These are phyloP conservation scores for Zopfochytrium polystomum DNA, from an alignment of 371 early-diverging fungal species.

Conservation along the genomic window DNA sequence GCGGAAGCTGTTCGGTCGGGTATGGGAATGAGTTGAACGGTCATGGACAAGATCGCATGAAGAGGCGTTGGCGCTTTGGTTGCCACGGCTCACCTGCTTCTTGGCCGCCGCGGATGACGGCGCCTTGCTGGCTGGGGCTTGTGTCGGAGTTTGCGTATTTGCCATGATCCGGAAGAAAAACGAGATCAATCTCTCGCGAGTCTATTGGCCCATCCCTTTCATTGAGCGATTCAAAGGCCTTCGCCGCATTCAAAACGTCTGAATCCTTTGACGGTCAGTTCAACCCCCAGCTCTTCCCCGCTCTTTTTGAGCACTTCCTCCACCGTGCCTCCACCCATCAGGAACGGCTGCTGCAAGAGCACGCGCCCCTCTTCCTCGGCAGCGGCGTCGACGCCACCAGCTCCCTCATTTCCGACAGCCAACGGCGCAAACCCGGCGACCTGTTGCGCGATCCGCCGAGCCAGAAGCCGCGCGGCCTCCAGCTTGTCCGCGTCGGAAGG, in stretches of 20 bases:
- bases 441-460: constrained; percentile 72
- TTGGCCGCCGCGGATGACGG: too few relatives aligned
- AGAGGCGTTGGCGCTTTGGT: neutral
- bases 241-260: constrained; percentile 82
- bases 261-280: constrained; percentile 50
- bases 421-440: constrained; percentile 71
- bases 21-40: too few relatives aligned
- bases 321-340: constrained; percentile 76
- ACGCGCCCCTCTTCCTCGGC: constrained; percentile 55
- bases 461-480: constrained; percentile 36
- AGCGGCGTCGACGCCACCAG: constrained; percentile 31
- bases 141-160: too few relatives aligned
- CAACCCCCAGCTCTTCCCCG: constrained; percentile 46
- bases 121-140: too few relatives aligned
- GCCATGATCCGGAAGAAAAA: too few relatives aligned
- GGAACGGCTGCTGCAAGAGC: constrained; percentile 68
- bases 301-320: constrained; percentile 55
- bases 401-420: constrained; percentile 34
- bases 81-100: too few relatives aligned
- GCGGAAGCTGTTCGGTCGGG: constrained; percentile 12
- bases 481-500: constrained; percentile 14
- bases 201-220: too few relatives aligned
- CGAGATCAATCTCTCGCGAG: too few relatives aligned
- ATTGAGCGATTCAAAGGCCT: constrained; percentile 71
- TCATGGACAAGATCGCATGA: too few relatives aligned